Conservation (phyloP, 768 basidiomycete genomes). For the Boletellus ananas region DNA sequence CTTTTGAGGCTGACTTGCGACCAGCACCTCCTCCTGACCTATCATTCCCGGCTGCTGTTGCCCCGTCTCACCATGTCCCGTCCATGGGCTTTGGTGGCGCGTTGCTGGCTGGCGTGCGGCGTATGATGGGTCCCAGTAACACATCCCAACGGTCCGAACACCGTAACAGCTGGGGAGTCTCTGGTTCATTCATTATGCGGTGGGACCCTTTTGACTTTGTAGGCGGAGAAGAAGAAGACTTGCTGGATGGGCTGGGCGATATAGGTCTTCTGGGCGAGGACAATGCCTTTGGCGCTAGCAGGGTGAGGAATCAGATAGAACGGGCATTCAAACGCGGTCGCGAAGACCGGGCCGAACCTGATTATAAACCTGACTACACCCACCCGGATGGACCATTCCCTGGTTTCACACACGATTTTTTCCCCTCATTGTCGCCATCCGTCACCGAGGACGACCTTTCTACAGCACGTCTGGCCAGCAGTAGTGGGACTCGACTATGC, state of each 20-base stretch:
- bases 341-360: conserved; percentile 25
- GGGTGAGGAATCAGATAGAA: conserved; percentile 22
- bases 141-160: conserved; percentile 11
- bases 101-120: conserved; percentile 43
- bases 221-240: conserved; percentile 9
- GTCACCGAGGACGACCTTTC: conserved; percentile 40
- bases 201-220: conserved; percentile 28
- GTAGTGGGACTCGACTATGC: conserved; percentile 25
- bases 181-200: conserved; percentile 28
- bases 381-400: conserved; percentile 53
- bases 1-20: conserved; percentile 42
- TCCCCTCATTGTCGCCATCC: conserved; percentile 28
- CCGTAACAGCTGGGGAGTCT: conserved; percentile 20
- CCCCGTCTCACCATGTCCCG: conserved; percentile 55
- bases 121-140: conserved; percentile 18
- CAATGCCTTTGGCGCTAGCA: conserved; percentile 4
- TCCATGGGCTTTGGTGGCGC: conserved; percentile 65
- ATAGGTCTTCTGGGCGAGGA: conserved; percentile 17
- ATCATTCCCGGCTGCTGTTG: conserved; percentile 35
- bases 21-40: conserved; percentile 18
- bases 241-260: conserved; percentile 17
- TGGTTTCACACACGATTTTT: conserved; percentile 72
- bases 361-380: conserved; percentile 60
- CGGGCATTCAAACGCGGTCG: conserved; percentile 19
- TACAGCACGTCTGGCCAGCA: conserved; percentile 16